Conservation (phyloP, 2,329 filamentous ascomycete genomes). For the Exophiala sideris region DNA sequence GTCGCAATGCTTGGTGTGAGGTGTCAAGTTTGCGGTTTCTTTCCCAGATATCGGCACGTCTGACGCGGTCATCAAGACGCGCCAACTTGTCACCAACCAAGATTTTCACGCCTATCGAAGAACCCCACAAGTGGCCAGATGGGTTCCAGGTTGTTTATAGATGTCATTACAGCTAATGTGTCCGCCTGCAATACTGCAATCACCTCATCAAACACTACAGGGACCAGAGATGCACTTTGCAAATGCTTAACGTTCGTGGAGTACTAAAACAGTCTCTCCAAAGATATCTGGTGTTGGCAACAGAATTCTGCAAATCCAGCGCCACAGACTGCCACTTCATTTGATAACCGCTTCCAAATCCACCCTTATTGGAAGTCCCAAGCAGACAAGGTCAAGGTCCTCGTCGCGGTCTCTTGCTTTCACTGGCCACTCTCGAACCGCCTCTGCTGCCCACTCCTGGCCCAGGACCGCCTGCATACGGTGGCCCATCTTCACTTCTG, state of each 20-base stretch:
- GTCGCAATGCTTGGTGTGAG: background rate
- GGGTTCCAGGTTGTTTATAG: too few species aligned
- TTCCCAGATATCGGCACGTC: background rate
- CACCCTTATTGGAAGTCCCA: background rate
- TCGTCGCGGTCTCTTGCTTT: constrained; percentile 42
- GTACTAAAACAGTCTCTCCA: too few species aligned
- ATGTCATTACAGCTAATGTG: too few species aligned
- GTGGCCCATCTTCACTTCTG: constrained; percentile 28
- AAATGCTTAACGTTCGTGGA: too few species aligned
- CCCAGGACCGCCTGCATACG: constrained; percentile 32
- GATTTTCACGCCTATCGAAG: too few species aligned
- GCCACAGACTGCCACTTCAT: background rate
- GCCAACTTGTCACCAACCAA: too few species aligned
- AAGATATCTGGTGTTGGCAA: too few species aligned
- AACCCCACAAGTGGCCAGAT: too few species aligned
- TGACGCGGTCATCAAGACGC: background rate
- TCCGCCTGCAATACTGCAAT: too few species aligned
- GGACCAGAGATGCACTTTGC: too few species aligned
- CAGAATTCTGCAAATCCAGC: too few species aligned
- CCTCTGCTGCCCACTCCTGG: constrained; percentile 32
- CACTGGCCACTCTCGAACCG: constrained; percentile 39
- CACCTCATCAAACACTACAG: too few species aligned
- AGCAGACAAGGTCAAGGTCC: constrained; percentile 32
- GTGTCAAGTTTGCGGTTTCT: background rate
- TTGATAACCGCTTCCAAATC: background rate